Evolutionary conservation across 75 land plant species (phyloP), one percentile per base, ranked within the genome.

Genomic region (Isoetes taiwanensis): DNA sequence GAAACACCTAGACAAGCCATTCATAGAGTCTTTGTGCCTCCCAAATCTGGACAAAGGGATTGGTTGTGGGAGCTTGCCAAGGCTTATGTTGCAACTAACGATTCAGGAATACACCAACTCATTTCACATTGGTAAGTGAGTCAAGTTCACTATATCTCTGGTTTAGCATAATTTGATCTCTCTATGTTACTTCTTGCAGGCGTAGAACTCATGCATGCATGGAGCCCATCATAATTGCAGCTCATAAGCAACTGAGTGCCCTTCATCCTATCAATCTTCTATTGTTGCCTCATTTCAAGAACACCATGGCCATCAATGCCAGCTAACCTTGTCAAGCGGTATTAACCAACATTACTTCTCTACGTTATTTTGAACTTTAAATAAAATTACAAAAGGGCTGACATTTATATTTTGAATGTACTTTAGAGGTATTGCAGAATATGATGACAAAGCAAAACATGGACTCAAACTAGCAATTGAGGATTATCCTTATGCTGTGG

Each of bases 261-360:
- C 33, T 76, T 41, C 90, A 85, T 64, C 90, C 90, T 2, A 56
- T 85, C 23, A 33, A 68, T 53, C 74, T 78, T 56, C 77, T 85
- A 33, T 34, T 85, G 42, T 67, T 41, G 26, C 90, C 90, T 8
- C 90, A 85, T 34, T 81, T 61, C 74, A 65, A 76, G 10, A 76
- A 85, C 42, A 85, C 90, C 24, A 78, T 85, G 90, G 68, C 77
- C 53, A 82, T 85, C 30, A 85, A 85, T 53, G 77, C 86, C 86
- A 3, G 62, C 66, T 19, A 86, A 85, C 56, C 83, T 82, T 11
- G 32, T 85, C 53, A 59, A 64, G 23, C 58, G 77, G 77, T 70
- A 24, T 40, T n/a, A n/a, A n/a, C n/a, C n/a, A n/a, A n/a, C n/a
- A n/a, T n/a, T n/a, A n/a, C n/a, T n/a, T n/a, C n/a, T n/a, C n/a